These are phyloP conservation scores for Moesziomyces globuligerus DNA, from an alignment of 1,284 basidiomycete genomes.

Conservation along the genomic window DNA sequence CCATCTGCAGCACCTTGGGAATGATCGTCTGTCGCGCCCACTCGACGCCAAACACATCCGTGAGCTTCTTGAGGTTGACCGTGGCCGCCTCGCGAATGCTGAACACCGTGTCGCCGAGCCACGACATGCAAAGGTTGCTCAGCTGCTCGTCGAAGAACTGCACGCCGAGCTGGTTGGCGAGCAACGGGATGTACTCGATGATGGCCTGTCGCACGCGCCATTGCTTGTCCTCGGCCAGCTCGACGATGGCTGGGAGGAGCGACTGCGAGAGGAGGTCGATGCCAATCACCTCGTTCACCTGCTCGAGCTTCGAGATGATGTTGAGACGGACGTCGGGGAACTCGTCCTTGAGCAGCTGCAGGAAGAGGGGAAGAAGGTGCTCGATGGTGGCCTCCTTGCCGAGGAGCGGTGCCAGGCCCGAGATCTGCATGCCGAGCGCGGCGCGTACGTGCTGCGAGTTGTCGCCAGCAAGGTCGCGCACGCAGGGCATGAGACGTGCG, in stretches of 20 bases:
- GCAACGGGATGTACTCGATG: constrained; percentile 97
- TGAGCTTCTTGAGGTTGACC: constrained; percentile 94
- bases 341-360: constrained; percentile 96
- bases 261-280: constrained; percentile 95
- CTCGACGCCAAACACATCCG: constrained; percentile 97
- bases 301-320: constrained; percentile 98
- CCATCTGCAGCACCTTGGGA: constrained; percentile 98
- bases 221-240: constrained; percentile 98
- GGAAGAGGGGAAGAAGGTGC: constrained; percentile 94
- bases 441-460: constrained; percentile 96
- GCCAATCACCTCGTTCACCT: constrained; percentile 95
- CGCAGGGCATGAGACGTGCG: constrained; percentile 92
- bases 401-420: constrained; percentile 93
- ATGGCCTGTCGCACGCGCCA: constrained; percentile 99
- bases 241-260: constrained; percentile 95
- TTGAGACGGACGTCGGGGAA: constrained; percentile 98
- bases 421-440: constrained; percentile 94
- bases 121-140: constrained; percentile 96
- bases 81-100: constrained; percentile 98
- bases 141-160: constrained; percentile 98
- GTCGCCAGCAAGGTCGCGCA: constrained; percentile 92
- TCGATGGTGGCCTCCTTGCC: constrained; percentile 95
- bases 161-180: constrained; percentile 95
- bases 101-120: constrained; percentile 98
- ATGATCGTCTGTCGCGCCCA: constrained; percentile 96